Evolutionary conservation across 495 filamentous ascomycete genomes (phyloP).

Genomic region (Tuber brumale): DNA sequence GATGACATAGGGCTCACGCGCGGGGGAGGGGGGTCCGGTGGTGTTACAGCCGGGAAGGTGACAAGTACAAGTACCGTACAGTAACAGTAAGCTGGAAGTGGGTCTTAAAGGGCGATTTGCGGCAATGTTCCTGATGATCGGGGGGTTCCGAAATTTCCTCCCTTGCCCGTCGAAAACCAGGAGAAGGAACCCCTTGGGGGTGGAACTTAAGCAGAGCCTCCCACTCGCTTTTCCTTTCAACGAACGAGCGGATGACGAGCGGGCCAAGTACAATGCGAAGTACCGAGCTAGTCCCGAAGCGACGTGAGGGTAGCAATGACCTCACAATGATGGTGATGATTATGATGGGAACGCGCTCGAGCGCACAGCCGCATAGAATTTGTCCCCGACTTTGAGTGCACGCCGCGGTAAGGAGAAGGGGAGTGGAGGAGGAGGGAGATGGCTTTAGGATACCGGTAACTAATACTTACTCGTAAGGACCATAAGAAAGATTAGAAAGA

Average conservation of each 20-base stretch:
- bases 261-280: background rate
- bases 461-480: slow-evolving; percentile 1
- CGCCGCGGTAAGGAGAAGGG: background rate
- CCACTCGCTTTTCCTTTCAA: background rate
- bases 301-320: background rate
- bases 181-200: background rate
- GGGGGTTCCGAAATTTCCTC: background rate
- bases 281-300: background rate
- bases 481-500: background rate
- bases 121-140: slow-evolving; percentile 5
- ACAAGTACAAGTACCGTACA: background rate
- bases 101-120: background rate
- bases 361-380: background rate
- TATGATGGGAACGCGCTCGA: background rate
- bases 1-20: slow-evolving; percentile 2
- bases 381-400: background rate
- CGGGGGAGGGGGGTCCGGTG: background rate
- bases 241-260: background rate
- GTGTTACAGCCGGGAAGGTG: background rate
- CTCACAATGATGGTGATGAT: background rate
- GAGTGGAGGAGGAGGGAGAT: background rate
- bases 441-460: background rate
- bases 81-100: background rate
- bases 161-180: background rate
- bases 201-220: slow-evolving; percentile 1